These are phyloP conservation scores for Colletotrichum sp. DNA, from an alignment of 2,329 filamentous ascomycete species.

Conservation along the genomic window DNA sequence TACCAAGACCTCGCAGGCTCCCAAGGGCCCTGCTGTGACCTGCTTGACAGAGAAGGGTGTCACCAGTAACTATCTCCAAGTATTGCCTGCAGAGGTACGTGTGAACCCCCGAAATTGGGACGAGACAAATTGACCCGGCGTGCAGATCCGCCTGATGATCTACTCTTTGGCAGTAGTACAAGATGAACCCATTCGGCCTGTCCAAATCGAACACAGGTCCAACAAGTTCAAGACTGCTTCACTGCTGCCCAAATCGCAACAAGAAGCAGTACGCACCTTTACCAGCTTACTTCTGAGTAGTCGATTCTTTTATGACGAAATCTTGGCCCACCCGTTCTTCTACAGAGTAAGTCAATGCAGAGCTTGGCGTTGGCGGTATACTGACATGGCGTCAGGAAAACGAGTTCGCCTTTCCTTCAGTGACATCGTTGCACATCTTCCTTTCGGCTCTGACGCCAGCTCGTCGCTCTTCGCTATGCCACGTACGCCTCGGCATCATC, in stretches of 20 bases:
- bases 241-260: neutral
- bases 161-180: neutral
- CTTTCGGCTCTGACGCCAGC: neutral
- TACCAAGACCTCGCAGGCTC: neutral
- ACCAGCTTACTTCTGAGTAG: neutral
- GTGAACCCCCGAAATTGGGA: neutral
- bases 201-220: neutral
- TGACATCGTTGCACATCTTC: neutral
- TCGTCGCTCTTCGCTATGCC: neutral
- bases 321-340: neutral
- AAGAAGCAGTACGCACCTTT: neutral
- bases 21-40: neutral
- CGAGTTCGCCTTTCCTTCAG: neutral
- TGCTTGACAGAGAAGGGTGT: neutral
- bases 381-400: neutral
- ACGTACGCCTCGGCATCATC: neutral
- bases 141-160: neutral
- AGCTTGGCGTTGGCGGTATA: neutral
- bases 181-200: neutral
- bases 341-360: neutral
- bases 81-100: neutral
- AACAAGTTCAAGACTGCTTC: neutral
- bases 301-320: neutral
- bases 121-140: neutral
- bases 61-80: neutral